Evolutionary conservation across 2,329 filamentous ascomycete species (phyloP), one percentile per base, ranked within the genome.

Genomic region (Nothomitra cinnamomea): DNA sequence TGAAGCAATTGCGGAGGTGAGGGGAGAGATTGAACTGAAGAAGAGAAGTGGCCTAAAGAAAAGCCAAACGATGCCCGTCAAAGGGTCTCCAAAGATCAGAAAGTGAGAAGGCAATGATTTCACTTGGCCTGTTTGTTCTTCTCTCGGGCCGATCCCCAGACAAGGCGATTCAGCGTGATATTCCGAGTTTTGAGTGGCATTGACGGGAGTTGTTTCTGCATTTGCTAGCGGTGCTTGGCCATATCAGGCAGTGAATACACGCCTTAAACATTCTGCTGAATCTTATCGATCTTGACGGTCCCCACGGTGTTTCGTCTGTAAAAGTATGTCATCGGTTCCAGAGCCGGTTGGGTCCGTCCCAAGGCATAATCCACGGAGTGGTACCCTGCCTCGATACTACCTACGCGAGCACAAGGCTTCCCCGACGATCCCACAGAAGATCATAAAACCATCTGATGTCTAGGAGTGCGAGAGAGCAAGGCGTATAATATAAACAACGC

Each of bases 1-100:
- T 55, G 86, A 92, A 61, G 85, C 85, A 25, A 76, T 94, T 8
- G 72, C 76, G 38, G 87, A 94, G 69, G 74, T 94, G 52, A 79
- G 73, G 61, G 72, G 70, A 3, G 87, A 94, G 66, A 77, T 94
- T 35, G 81, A 85, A 62, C 75, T 71, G 59, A 68, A 77, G 55
- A 70, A 65, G 52, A 68, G 69, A 53, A 70, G 67, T 19, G 75
- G 79, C 12, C 45, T 35, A 22, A 24, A 35, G 45, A 49, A 49
- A 28, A 49, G 13, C 25, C 8, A 47, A 21, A 25, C 43, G 21
- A 41, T 41, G 38, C 38, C 38, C 15, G 38, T 41, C 38, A 41
- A 41, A 41, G 17, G 13, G 17, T 41, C 38, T 19, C 38, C 38
- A 13, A 41, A 19, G 13, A 41, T 41, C 5, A 4, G 13, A 41